phyloP scores from a whole-genome alignment of 176 grass and related monocot species.

The Ampelocalamus luodianensis region DNA sequence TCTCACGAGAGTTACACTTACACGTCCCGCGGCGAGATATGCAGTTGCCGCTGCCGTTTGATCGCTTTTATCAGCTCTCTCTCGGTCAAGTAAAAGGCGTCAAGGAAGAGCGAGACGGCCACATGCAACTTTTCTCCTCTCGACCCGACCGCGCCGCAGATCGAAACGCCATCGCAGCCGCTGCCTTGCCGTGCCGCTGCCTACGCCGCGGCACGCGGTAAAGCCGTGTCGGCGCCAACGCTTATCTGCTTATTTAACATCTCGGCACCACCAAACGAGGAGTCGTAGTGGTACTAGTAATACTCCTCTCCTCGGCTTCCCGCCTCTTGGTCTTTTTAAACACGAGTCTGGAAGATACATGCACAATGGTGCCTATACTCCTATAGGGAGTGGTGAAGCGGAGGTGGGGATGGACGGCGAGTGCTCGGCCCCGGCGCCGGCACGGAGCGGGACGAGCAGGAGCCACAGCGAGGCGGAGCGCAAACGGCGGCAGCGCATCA shows the following conservation, averaged over 20 bases:
- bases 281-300: not conserved
- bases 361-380: slow-evolving; percentile 45
- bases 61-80: not conserved
- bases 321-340: slow-evolving; percentile 42
- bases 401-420: slow-evolving; percentile 45
- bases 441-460: slow-evolving; percentile 39
- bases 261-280: not conserved
- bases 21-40: not conserved
- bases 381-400: slow-evolving; percentile 36
- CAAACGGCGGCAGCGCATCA: slow-evolving; percentile 90
- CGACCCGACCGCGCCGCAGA: slow-evolving; percentile 47
- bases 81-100: not conserved
- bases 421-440: slow-evolving; percentile 27
- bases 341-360: not conserved
- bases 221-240: slow-evolving; percentile 36
- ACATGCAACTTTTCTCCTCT: slow-evolving; percentile 41
- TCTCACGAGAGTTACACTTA: not conserved
- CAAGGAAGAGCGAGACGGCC: slow-evolving; percentile 21
- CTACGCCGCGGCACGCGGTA: slow-evolving; percentile 8
- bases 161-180: slow-evolving; percentile 31
- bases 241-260: slow-evolving; percentile 18
- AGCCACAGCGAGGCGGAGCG: slow-evolving; percentile 94
- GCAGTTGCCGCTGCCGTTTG: slow-evolving; percentile 18
- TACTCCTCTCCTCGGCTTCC: slow-evolving; percentile 16
- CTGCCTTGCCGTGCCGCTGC: slow-evolving; percentile 9